Evolutionary conservation across 352 stramenopile genomes (phyloP).

Genomic region (Globisporangium solare): DNA sequence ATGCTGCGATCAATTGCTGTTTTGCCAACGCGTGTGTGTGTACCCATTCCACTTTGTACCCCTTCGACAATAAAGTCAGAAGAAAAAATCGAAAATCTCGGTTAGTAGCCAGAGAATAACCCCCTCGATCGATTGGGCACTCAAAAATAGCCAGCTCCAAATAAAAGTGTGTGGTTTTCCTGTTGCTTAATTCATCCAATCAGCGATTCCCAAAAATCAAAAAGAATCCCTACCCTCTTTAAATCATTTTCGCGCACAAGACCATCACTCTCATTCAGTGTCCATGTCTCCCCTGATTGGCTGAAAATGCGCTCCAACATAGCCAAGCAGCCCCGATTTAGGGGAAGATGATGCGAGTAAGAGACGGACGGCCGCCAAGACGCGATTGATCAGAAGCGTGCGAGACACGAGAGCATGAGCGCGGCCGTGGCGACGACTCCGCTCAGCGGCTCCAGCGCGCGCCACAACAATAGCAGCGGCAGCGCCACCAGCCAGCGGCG

Average conservation of each 20-base stretch:
- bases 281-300: no score
- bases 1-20: no score
- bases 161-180: neutral
- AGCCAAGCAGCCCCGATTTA: no score
- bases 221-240: no score
- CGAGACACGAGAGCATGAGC: slow-evolving; percentile 3
- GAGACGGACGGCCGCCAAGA: no score
- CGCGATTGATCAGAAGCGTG: no score
- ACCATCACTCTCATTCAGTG: no score
- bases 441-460: slow-evolving; percentile 6
- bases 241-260: neutral
- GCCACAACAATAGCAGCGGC: slow-evolving; percentile 12
- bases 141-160: neutral
- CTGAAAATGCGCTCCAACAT: no score
- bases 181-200: neutral
- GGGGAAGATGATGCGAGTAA: no score
- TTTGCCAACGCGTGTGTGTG: no score
- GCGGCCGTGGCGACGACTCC: slow-evolving; percentile 9
- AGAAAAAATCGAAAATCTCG: neutral
- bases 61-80: neutral
- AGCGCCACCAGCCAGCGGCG: slow-evolving; percentile 3
- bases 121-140: neutral
- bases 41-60: no score
- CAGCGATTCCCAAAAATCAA: neutral
- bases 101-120: neutral